Evolutionary conservation across 1,284 basidiomycete species (phyloP).

Genomic region (Afroboletus lepidellus): DNA sequence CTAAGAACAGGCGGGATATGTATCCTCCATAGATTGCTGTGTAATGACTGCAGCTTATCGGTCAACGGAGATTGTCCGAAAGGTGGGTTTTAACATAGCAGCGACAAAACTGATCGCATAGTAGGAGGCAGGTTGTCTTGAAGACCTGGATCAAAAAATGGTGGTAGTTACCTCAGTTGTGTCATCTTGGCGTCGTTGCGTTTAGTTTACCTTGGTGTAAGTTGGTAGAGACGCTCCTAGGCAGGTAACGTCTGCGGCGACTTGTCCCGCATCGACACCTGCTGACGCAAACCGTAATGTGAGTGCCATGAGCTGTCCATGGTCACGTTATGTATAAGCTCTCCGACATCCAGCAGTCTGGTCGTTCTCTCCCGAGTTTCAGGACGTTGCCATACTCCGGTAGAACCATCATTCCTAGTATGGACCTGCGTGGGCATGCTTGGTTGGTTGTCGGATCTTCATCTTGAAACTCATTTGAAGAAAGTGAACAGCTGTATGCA

Average conservation of each 20-base stretch:
- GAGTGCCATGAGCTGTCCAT: too few species aligned
- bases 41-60: conserved; percentile 20
- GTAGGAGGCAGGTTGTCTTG: conserved; percentile 26
- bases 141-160: conserved; percentile 33
- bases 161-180: conserved; percentile 7
- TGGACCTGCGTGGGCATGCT: too few species aligned
- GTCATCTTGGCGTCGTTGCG: neutral
- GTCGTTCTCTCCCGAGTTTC: conserved; percentile 7
- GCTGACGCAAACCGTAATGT: neutral
- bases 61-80: conserved; percentile 10
- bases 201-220: neutral
- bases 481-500: conserved; percentile 14
- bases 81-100: conserved; percentile 30
- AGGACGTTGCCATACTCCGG: conserved; percentile 10
- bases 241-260: neutral
- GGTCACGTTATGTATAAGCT: neutral
- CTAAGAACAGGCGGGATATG: conserved; percentile 36
- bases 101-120: conserved; percentile 30
- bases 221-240: neutral
- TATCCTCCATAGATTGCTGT: conserved; percentile 28
- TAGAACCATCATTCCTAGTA: neutral
- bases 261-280: neutral
- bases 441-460: too few species aligned
- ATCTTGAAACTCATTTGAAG: conserved; percentile 6
- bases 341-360: conserved; percentile 14